These are phyloP conservation scores for Pleochaeta shiraiana DNA, from an alignment of 2,329 filamentous ascomycete species.

Conservation along the genomic window DNA sequence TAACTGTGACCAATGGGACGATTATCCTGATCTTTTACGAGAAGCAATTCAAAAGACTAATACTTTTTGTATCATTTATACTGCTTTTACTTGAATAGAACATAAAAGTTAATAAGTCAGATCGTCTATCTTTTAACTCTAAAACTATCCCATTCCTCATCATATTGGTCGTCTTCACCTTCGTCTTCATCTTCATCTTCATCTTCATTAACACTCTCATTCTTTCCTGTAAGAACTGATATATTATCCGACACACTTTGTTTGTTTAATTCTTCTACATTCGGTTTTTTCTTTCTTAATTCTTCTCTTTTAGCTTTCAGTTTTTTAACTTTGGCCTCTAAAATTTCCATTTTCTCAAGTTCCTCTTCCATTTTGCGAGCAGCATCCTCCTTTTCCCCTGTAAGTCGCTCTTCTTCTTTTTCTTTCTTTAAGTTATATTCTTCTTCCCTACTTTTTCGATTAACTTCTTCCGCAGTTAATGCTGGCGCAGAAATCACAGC, in stretches of 20 bases:
- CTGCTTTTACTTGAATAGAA: too few relatives aligned
- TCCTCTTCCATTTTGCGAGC: slow-evolving; percentile 50
- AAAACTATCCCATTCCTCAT: slow-evolving; percentile 6
- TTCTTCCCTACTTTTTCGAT: slow-evolving; percentile 28
- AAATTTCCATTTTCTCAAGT: slow-evolving; percentile 63
- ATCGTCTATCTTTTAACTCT: background rate
- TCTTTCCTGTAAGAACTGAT: background rate
- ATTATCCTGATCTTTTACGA: too few relatives aligned
- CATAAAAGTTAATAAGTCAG: too few relatives aligned
- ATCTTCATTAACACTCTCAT: slow-evolving; percentile 1
- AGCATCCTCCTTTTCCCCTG: slow-evolving; percentile 56
- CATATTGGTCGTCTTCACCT: too few relatives aligned
- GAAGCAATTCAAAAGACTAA: too few relatives aligned
- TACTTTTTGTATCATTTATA: too few relatives aligned
- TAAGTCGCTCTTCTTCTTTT: slow-evolving; percentile 31
- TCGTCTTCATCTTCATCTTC: slow-evolving; percentile 7
- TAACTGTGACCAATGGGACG: too few relatives aligned
- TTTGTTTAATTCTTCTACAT: background rate
- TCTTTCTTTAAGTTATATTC: slow-evolving; percentile 26
- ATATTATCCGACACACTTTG: background rate
- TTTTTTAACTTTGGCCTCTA: slow-evolving; percentile 47
- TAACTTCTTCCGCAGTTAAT: slow-evolving; percentile 39
- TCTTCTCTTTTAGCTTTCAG: slow-evolving; percentile 52
- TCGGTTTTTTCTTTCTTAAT: slow-evolving; percentile 25
- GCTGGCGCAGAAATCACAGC: slow-evolving; percentile 48